Base-by-base conservation (phyloP, 352 stramenopile genomes). In the Phytophthora lateralis region DNA sequence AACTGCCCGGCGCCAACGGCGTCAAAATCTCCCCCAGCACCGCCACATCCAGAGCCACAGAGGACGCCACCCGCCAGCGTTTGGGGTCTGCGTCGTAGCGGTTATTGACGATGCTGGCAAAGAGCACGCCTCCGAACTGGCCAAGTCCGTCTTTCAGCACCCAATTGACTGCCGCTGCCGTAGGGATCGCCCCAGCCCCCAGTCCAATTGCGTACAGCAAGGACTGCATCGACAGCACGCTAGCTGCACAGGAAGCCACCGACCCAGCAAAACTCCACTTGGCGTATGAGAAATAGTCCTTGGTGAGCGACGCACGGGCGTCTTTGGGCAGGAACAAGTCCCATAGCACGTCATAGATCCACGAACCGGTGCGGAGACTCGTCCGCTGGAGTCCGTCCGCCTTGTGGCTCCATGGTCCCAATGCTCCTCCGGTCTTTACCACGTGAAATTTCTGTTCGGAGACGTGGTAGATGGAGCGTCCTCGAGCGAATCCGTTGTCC, bases 61-160 rank as follows among this genome's bases (percentile, higher is more conserved):
- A 90, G 0, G 95, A 89, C 6, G 97, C 81, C 27, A 98, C 82
- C 7, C 96, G 80, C 93, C 94, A 99, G 43, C 88, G 75, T 75
- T 98, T 98, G 0, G 96, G 95, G 63, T 99, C 91, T 20, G 82
- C 79, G 68, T 99, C 97, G 66, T 98, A 97, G 3, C 81, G 93
- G 73, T 93, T 97, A 72, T 93, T 96, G 34, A 97, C 80, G n/a
- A 96, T 46, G 43, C 75, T 85, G 30, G 95, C 75, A 68, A 99
- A 99, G 14, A 98, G 69, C 32, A 99, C 88, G 26, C 96, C 96
- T 30, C 97, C 97, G 18, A 99, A 88, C 70, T 99, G 96, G 8
- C 97, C 97, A 2, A 99, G 76, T 24, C 96, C 96, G 77, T 99
- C 97, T 71, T 99, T 99, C 37, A 99, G 85, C 8, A 90, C 81